Percentiles rank a stretch among this genome's conserved stretches.
These are phyloP conservation scores for Botrytis deweyae DNA, from an alignment of 2,329 filamentous ascomycete genomes.

Conservation along the genomic window DNA sequence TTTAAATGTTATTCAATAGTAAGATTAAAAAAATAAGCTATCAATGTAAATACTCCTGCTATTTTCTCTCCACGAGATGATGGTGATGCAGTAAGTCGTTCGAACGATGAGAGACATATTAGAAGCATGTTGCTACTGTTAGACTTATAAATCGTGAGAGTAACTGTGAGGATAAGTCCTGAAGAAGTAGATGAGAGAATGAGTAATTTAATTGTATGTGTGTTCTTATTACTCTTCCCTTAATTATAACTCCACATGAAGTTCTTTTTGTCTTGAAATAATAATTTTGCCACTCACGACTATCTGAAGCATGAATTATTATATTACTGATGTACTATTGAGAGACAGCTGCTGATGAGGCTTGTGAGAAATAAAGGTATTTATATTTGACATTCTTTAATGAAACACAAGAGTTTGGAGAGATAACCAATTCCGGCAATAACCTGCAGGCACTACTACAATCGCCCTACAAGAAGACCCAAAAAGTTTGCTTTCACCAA, in stretches of 20 bases:
- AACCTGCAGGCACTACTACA: no score
- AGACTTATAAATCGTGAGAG: rapidly evolving
- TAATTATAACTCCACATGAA: rapidly evolving
- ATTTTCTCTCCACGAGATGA: not conserved
- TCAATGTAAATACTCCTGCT: not conserved
- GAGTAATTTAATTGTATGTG: not conserved
- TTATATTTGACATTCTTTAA: not conserved
- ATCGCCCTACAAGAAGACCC: not conserved
- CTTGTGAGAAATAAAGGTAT: not conserved
- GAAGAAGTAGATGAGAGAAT: rapidly evolving
- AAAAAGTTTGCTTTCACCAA: not conserved
- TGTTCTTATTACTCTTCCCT: rapidly evolving
- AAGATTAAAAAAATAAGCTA: no score
- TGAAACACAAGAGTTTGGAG: rapidly evolving
- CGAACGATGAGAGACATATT: not conserved
- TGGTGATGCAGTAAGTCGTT: not conserved
- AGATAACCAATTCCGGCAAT: not conserved
- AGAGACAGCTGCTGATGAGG: not conserved
- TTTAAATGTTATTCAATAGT: no score
- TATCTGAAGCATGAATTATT: not conserved
- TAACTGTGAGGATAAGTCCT: not conserved
- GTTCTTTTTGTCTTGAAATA: not conserved
- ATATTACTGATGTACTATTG: not conserved
- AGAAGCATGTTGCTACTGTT: not conserved
- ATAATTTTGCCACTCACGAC: rapidly evolving